A percentile compares a stretch with the other conserved stretches of the same genome.
Evolutionary conservation across 768 basidiomycete genomes (phyloP).

Genomic region (Mycena alexandri): DNA sequence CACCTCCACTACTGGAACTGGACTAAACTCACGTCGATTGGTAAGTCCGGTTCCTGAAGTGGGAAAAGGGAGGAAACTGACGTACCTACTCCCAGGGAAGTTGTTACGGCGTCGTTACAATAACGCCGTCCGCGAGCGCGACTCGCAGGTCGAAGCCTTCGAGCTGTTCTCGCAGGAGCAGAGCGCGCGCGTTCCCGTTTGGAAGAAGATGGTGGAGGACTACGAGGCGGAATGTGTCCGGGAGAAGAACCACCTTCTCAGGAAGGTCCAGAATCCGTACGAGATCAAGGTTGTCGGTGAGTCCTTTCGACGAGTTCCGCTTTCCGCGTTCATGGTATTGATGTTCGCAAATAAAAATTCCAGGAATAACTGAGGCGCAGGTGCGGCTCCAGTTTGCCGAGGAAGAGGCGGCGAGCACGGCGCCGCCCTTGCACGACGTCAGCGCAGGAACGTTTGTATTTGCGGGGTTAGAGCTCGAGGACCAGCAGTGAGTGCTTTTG

Average conservation of each 20-base stretch:
- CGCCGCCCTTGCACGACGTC: constrained; percentile 31
- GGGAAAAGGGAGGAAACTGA: too few species aligned
- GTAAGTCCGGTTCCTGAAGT: constrained; percentile 36
- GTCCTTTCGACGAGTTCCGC: not conserved
- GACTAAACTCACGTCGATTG: constrained; percentile 39
- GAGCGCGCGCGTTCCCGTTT: too few species aligned
- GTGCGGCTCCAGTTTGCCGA: constrained; percentile 27
- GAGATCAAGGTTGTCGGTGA: not conserved
- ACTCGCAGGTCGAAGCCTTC: too few species aligned
- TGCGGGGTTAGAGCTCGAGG: constrained; percentile 40
- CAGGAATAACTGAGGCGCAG: constrained; percentile 26
- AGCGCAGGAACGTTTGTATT: constrained; percentile 34
- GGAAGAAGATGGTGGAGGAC: too few species aligned
- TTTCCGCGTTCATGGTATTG: too few species aligned
- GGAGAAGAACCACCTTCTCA: too few species aligned
- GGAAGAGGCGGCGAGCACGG: constrained; percentile 9
- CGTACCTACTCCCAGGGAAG: too few species aligned
- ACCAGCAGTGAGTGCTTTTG: constrained; percentile 41
- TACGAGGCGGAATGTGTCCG: too few species aligned
- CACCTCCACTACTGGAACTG: constrained; percentile 48
- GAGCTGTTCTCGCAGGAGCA: too few species aligned
- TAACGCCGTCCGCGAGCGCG: too few species aligned
- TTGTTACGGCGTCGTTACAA: not conserved
- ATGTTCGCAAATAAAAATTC: too few species aligned
- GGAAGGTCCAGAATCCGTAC: too few species aligned